Percentiles rank a stretch among this genome's conserved stretches.
phyloP scores from a whole-genome alignment of 2,329 filamentous ascomycete species.

The Phyllosticta citribraziliensis region DNA sequence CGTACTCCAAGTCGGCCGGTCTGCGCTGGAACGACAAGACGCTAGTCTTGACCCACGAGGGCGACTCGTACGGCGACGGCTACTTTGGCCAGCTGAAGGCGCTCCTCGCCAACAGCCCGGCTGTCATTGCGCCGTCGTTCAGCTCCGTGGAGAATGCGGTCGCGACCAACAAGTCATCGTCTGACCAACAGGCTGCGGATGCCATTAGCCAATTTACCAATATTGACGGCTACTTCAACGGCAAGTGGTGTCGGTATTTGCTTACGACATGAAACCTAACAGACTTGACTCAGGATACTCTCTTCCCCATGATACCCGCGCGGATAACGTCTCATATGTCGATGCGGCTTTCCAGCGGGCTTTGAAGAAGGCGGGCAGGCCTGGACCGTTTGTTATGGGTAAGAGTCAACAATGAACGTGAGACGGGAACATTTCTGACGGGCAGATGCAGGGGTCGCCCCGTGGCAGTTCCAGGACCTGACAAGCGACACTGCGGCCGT shows the following conservation, averaged over 20 bases:
- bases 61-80: slow-evolving; percentile 26
- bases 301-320: slow-evolving; percentile 5
- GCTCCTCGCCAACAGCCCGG: slow-evolving; percentile 11
- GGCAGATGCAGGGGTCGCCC: slow-evolving; percentile 23
- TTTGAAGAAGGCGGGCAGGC: slow-evolving; percentile 22
- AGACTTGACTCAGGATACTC: slow-evolving; percentile 27
- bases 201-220: slow-evolving; percentile 24
- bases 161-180: slow-evolving; percentile 17
- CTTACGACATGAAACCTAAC: slow-evolving; percentile 13
- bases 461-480: slow-evolving; percentile 32
- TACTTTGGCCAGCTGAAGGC: slow-evolving; percentile 22
- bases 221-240: slow-evolving; percentile 30
- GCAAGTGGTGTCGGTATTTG: slow-evolving; percentile 9
- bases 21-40: slow-evolving; percentile 29
- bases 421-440: slow-evolving; percentile 5
- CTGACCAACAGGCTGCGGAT: slow-evolving; percentile 16
- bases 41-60: slow-evolving; percentile 27
- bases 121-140: slow-evolving; percentile 24
- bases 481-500: slow-evolving; percentile 25
- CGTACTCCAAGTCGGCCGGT: slow-evolving; percentile 14
- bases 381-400: slow-evolving; percentile 31
- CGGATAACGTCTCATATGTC: slow-evolving; percentile 6
- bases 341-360: slow-evolving; percentile 27
- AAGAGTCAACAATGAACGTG: slow-evolving; percentile 8
- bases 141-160: slow-evolving; percentile 20